Evolutionary conservation across 768 basidiomycete species (phyloP).

Genomic region (Suillus subluteus): DNA sequence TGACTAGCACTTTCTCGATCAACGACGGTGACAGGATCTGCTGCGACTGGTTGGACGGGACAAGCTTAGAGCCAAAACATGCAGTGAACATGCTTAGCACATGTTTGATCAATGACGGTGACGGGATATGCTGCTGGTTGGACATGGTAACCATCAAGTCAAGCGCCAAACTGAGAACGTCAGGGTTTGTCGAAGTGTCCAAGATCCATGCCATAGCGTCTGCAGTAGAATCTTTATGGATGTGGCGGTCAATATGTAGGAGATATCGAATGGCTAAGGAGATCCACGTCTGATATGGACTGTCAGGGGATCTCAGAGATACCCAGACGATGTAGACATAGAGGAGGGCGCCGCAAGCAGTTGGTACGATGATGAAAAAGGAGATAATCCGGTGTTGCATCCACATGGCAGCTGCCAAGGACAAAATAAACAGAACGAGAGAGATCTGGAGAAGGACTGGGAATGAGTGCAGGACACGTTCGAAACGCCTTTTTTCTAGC

Average conservation of each 20-base stretch:
- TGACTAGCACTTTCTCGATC: not conserved
- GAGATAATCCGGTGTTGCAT: slow-evolving; percentile 10
- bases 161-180: slow-evolving; percentile 3
- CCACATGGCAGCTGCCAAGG: slow-evolving; percentile 10
- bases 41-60: too few species aligned
- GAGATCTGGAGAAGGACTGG: slow-evolving; percentile 19
- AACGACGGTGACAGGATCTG: not conserved
- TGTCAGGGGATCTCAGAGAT: slow-evolving; percentile 1
- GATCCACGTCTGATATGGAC: slow-evolving; percentile 14
- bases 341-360: slow-evolving; percentile 4
- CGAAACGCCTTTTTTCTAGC: slow-evolving; percentile 12
- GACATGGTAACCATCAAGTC: slow-evolving; percentile 11
- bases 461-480: slow-evolving; percentile 8
- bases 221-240: not conserved
- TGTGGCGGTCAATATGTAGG: too few species aligned
- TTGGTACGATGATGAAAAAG: slow-evolving; percentile 9
- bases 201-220: slow-evolving; percentile 12
- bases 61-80: not conserved
- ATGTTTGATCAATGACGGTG: not conserved
- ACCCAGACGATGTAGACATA: slow-evolving; percentile 6
- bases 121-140: not conserved
- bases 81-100: not conserved
- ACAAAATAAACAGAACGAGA: slow-evolving; percentile 14
- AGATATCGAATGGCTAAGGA: not conserved
- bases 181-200: slow-evolving; percentile 18